phyloP scores from a whole-genome alignment of 148 eudicot genomes.

The Diospyros lotus region DNA sequence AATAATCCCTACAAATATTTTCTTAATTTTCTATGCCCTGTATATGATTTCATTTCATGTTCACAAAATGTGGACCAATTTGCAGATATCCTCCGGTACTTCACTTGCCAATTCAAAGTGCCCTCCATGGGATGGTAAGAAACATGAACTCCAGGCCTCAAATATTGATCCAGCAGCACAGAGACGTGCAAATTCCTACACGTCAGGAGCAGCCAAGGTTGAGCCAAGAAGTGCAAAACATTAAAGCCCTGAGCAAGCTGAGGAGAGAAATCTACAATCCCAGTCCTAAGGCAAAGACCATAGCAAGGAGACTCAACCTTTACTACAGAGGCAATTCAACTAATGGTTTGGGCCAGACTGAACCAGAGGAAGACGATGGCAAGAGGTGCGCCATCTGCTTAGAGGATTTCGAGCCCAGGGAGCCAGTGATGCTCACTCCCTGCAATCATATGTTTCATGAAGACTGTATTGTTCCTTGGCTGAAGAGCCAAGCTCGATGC shows the following conservation, averaged over 20 bases:
- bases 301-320: slow-evolving; percentile 39
- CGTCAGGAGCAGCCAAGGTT: slow-evolving; percentile 24
- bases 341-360: not conserved
- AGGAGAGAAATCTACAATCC: slow-evolving; percentile 58
- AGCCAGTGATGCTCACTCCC: slow-evolving; percentile 54
- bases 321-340: slow-evolving; percentile 29
- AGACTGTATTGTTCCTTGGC: slow-evolving; percentile 91
- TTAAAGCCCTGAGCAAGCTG: slow-evolving; percentile 36
- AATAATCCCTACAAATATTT: too few species aligned
- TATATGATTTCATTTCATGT: too few species aligned
- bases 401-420: slow-evolving; percentile 61
- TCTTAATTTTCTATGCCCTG: too few species aligned
- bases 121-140: too few species aligned
- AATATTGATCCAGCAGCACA: too few species aligned
- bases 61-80: too few species aligned
- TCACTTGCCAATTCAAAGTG: too few species aligned
- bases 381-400: slow-evolving; percentile 78
- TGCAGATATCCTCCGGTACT: too few species aligned
- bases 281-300: slow-evolving; percentile 19
- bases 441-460: slow-evolving; percentile 92
- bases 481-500: slow-evolving; percentile 63
- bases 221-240: slow-evolving; percentile 43
- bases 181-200: too few species aligned
- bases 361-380: slow-evolving; percentile 31
- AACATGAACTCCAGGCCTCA: too few species aligned